These are phyloP conservation scores for Cucurbita pepo DNA, from an alignment of 306 rosid species.

Conservation along the genomic window DNA sequence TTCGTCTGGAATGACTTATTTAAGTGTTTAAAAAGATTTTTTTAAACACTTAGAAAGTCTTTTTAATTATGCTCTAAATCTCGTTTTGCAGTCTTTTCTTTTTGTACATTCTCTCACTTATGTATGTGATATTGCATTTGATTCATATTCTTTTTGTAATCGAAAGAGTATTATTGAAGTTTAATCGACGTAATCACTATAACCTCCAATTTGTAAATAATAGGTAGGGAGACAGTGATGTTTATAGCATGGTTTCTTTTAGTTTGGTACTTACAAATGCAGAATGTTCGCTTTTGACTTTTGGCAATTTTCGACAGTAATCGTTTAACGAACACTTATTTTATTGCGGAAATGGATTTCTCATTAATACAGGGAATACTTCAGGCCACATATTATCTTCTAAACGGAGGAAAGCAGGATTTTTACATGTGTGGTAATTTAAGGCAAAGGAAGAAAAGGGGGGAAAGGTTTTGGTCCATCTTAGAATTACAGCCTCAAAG, in stretches of 20 bases:
- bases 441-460: slow-evolving; percentile 9
- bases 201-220: neutral
- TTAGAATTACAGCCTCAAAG: slow-evolving; percentile 74
- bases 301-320: neutral
- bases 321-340: neutral
- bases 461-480: neutral
- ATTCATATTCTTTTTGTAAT: neutral
- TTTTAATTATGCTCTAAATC: neutral
- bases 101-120: neutral
- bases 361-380: neutral
- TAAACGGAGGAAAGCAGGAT: neutral
- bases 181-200: neutral
- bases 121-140: neutral
- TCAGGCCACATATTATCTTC: neutral
- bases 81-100: neutral
- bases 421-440: neutral
- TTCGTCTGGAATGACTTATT: no score
- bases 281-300: neutral
- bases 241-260: neutral
- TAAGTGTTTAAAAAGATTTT: no score
- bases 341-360: neutral
- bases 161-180: neutral
- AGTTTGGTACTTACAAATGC: neutral
- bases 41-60: no score
- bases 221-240: neutral